phyloP scores from a whole-genome alignment of 768 basidiomycete genomes.

The Galerina marginata region DNA sequence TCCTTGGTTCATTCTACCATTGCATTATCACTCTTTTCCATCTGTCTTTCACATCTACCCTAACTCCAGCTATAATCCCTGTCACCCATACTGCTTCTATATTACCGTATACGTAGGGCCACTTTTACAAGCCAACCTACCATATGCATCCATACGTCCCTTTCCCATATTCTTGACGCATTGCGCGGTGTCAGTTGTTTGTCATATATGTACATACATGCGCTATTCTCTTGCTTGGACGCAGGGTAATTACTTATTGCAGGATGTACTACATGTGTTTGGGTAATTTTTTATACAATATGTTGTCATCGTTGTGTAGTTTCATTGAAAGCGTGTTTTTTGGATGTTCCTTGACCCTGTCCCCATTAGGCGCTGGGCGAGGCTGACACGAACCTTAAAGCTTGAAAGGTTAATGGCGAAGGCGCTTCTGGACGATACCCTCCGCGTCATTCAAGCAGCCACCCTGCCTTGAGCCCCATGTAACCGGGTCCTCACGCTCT shows the following conservation, averaged over 20 bases:
- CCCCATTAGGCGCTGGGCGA: too few relatives aligned
- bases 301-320: too few relatives aligned
- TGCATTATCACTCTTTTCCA: slow-evolving; percentile 24
- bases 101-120: slow-evolving; percentile 23
- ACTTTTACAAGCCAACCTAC: slow-evolving; percentile 10
- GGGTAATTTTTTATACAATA: background rate
- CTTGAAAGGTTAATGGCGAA: too few relatives aligned
- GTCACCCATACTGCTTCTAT: slow-evolving; percentile 30
- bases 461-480: too few relatives aligned
- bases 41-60: slow-evolving; percentile 22
- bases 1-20: slow-evolving; percentile 18
- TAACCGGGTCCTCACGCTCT: too few relatives aligned
- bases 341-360: too few relatives aligned
- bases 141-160: slow-evolving; percentile 16
- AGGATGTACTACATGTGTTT: slow-evolving; percentile 1
- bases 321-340: too few relatives aligned
- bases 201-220: too few relatives aligned
- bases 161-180: slow-evolving; percentile 22
- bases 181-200: slow-evolving; percentile 14
- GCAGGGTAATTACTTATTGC: slow-evolving; percentile 27
- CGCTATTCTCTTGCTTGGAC: slow-evolving; percentile 18
- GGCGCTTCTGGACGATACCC: too few relatives aligned
- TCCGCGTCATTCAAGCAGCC: too few relatives aligned
- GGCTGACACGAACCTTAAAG: too few relatives aligned
- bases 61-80: slow-evolving; percentile 21